A percentile compares a stretch with the other conserved stretches of the same genome.
Evolutionary conservation across 768 basidiomycete genomes (phyloP).

Genomic region (Boletus sp.): DNA sequence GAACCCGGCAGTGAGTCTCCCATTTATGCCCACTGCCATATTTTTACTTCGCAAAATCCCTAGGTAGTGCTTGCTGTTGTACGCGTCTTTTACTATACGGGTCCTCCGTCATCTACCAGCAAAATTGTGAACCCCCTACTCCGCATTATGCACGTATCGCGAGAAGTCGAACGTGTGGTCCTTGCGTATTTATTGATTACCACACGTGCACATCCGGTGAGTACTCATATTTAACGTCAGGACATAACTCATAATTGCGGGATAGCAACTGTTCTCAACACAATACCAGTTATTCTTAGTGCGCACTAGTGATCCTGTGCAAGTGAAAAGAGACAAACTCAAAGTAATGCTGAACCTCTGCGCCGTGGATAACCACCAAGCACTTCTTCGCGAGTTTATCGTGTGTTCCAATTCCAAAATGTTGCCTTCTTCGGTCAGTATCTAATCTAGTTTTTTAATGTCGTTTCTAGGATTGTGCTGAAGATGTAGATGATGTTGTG

Average conservation of each 20-base stretch:
- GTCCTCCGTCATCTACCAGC: constrained; percentile 49
- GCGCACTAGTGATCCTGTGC: constrained; percentile 59
- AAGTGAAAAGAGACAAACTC: constrained; percentile 74
- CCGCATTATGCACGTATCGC: constrained; percentile 61
- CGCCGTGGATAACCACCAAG: constrained; percentile 60
- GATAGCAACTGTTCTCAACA: constrained; percentile 49
- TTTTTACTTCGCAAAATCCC: not conserved
- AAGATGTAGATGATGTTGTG: constrained; percentile 70
- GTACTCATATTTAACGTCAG: constrained; percentile 23
- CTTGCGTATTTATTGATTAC: constrained; percentile 68
- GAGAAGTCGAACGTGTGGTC: constrained; percentile 73
- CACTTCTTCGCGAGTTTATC: constrained; percentile 78
- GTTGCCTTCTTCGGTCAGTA: not conserved
- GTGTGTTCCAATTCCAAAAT: constrained; percentile 43
- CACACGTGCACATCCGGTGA: constrained; percentile 62
- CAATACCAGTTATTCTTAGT: constrained; percentile 68
- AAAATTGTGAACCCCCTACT: constrained; percentile 72
- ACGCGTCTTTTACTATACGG: constrained; percentile 72
- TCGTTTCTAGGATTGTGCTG: constrained; percentile 64
- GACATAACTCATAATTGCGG: not conserved
- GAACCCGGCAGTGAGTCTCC: constrained; percentile 73
- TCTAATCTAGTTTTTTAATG: not conserved
- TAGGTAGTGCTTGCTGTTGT: constrained; percentile 80
- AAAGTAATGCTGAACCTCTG: constrained; percentile 65
- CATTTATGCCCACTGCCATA: not conserved